Conservation (phyloP, 768 basidiomycete genomes). For the Pisolithus orientalis region DNA sequence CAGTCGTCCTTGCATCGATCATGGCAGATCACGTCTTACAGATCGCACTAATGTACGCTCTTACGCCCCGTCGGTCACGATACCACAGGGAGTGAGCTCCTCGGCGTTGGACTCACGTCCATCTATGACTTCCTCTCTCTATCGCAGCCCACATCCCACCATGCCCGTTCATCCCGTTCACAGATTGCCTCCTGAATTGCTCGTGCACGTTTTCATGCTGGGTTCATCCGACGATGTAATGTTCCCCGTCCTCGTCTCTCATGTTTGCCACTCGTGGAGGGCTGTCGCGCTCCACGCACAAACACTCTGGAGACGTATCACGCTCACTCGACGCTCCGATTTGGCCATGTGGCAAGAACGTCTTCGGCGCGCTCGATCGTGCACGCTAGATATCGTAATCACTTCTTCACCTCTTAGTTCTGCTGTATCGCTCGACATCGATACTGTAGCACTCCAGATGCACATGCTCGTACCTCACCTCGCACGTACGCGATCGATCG, state of each 20-base stretch:
- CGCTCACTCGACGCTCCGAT: slow-evolving; percentile 35
- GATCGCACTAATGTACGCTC: slow-evolving; percentile 16
- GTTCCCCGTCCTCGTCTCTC: slow-evolving; percentile 59
- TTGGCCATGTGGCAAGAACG: slow-evolving; percentile 58
- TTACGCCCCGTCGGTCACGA: slow-evolving; percentile 12
- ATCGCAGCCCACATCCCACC: slow-evolving; percentile 15
- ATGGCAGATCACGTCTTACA: slow-evolving; percentile 14
- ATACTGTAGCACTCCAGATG: slow-evolving; percentile 56
- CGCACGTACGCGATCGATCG: slow-evolving; percentile 55
- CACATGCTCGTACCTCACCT: slow-evolving; percentile 44
- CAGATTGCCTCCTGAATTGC: slow-evolving; percentile 55
- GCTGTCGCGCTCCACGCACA: slow-evolving; percentile 54
- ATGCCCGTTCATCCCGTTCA: slow-evolving; percentile 45
- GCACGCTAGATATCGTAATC: slow-evolving; percentile 56
- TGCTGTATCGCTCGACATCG: slow-evolving; percentile 21
- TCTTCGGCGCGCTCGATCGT: slow-evolving; percentile 52
- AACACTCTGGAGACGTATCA: slow-evolving; percentile 58
- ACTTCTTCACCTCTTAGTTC: slow-evolving; percentile 28
- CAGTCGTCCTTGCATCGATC: slow-evolving; percentile 12
- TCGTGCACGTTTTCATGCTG: slow-evolving; percentile 56
- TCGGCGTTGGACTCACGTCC: slow-evolving; percentile 18
- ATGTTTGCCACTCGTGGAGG: slow-evolving; percentile 64
- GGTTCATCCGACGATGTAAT: slow-evolving; percentile 50
- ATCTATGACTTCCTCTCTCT: slow-evolving; percentile 22
- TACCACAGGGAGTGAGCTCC: slow-evolving; percentile 9